These are phyloP conservation scores for Orychophragmus violaceus DNA, from an alignment of 345 rosid genomes.

Conservation along the genomic window DNA sequence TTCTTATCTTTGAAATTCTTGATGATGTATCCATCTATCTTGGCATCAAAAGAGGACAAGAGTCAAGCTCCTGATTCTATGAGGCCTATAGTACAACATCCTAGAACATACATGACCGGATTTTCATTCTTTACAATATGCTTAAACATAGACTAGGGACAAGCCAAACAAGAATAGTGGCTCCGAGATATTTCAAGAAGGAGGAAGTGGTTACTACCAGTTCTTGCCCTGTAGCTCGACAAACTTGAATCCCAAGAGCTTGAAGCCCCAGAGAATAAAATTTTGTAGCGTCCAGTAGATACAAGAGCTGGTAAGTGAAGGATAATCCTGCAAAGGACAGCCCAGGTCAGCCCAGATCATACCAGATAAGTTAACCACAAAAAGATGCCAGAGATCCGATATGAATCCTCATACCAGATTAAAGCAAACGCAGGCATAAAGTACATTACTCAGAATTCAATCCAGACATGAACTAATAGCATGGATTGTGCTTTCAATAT, in stretches of 20 bases:
- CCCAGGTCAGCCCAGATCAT: constrained; percentile 19
- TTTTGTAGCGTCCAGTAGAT: constrained; percentile 92
- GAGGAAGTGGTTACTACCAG: constrained; percentile 62
- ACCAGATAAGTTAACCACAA: not conserved
- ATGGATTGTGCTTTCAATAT: not conserved
- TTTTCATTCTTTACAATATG: not conserved
- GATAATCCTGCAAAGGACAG: constrained; percentile 65
- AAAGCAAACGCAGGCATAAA: not conserved
- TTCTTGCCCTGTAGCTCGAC: constrained; percentile 99
- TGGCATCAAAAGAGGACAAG: constrained; percentile 38
- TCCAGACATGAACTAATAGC: not conserved
- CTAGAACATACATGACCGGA: not conserved
- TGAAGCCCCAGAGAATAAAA: constrained; percentile 90
- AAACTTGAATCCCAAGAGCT: constrained; percentile 89
- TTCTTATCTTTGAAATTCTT: constrained; percentile 92
- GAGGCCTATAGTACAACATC: not conserved
- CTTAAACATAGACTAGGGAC: not conserved
- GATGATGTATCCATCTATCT: constrained; percentile 96
- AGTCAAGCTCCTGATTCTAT: not conserved
- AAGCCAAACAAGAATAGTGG: not conserved
- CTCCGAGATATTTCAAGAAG: not conserved
- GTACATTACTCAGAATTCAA: not conserved
- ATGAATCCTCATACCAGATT: not conserved
- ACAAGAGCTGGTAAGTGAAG: constrained; percentile 83
- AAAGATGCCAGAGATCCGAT: not conserved